These are phyloP conservation scores for Dentipellis sp. DNA, from an alignment of 768 basidiomycete genomes.

Conservation along the genomic window DNA sequence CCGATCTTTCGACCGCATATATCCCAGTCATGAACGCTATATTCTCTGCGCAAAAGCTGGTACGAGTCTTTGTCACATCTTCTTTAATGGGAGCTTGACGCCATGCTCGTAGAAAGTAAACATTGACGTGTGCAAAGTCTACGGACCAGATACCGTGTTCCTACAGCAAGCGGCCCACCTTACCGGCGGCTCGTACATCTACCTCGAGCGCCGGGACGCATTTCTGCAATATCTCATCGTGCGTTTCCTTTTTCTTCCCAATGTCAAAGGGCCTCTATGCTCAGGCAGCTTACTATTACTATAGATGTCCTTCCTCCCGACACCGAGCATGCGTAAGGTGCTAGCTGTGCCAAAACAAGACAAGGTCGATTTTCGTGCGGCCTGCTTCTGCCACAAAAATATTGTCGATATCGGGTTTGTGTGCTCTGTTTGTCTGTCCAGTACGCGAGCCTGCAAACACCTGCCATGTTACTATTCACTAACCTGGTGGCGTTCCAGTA, in stretches of 20 bases:
- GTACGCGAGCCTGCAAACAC: conserved; percentile 36
- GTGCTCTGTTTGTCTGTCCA: conserved; percentile 96
- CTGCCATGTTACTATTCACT: background rate
- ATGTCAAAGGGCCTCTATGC: background rate
- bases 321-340: conserved; percentile 61
- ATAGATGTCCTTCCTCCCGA: conserved; percentile 82
- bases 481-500: conserved; percentile 36
- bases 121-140: conserved; percentile 92
- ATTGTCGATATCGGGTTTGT: conserved; percentile 96
- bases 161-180: conserved; percentile 96
- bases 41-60: conserved; percentile 96
- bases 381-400: conserved; percentile 97
- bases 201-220: conserved; percentile 69
- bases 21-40: conserved; percentile 99
- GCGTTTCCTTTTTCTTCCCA: conserved; percentile 14
- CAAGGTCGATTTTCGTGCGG: conserved; percentile 92
- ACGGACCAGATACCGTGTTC: conserved; percentile 85
- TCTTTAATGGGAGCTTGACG: conserved; percentile 1
- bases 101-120: conserved; percentile 70
- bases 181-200: conserved; percentile 90
- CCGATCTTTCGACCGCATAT: conserved; percentile 83
- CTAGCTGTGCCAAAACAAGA: conserved; percentile 89
- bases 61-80: conserved; percentile 26
- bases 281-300: conserved; percentile 3
- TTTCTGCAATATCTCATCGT: conserved; percentile 91